phyloP scores from a whole-genome alignment of 2,329 filamentous ascomycete species.

The Orbilia javanica region DNA sequence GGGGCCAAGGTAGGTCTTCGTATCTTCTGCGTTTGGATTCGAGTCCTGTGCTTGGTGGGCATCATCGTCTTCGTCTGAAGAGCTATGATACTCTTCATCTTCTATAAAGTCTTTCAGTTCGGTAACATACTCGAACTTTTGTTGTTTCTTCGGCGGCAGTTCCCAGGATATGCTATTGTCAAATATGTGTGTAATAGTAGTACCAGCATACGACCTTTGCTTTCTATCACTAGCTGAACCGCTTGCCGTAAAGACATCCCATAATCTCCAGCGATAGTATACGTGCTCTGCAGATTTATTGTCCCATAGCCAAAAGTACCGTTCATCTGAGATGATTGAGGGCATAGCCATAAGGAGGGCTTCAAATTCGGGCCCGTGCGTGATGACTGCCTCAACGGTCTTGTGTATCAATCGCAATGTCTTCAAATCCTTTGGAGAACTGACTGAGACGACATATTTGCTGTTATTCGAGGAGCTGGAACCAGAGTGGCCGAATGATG shows the following conservation, averaged over 20 bases:
- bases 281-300: conserved; percentile 81
- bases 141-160: conserved; percentile 76
- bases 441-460: conserved; percentile 75
- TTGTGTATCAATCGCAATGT: conserved; percentile 88
- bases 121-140: conserved; percentile 86
- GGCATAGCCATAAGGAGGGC: conserved; percentile 88
- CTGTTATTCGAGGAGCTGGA: conserved; percentile 57
- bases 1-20: conserved; percentile 80
- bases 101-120: conserved; percentile 82
- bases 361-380: conserved; percentile 88
- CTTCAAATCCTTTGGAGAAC: conserved; percentile 80
- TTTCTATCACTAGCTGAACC: conserved; percentile 33
- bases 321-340: conserved; percentile 85
- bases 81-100: conserved; percentile 86
- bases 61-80: conserved; percentile 80
- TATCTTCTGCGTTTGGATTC: conserved; percentile 61
- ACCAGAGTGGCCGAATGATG: conserved; percentile 73
- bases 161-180: conserved; percentile 78
- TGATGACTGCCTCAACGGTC: conserved; percentile 82
- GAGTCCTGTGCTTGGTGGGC: conserved; percentile 66
- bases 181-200: conserved; percentile 70
- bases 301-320: conserved; percentile 95
- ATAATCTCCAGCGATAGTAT: conserved; percentile 93
- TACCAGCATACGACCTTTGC: conserved; percentile 57
- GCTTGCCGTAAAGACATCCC: conserved; percentile 74